phyloP scores from a whole-genome alignment of 148 eudicot species.

The Nyssa sinensis region DNA sequence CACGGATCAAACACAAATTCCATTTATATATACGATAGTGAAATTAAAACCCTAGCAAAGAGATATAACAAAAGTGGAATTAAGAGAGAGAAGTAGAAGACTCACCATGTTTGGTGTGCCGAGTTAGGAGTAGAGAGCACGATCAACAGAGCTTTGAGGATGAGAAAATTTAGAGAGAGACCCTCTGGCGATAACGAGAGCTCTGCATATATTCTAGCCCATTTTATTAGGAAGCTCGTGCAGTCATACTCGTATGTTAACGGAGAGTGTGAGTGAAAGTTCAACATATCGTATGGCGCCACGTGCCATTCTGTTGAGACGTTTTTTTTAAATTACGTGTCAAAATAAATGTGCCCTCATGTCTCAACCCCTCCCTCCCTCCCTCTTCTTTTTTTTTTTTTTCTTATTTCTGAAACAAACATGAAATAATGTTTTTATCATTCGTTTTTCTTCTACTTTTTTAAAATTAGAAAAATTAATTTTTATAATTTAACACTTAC shows the following conservation, averaged over 20 bases:
- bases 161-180: constrained; percentile 2
- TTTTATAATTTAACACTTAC: no score
- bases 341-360: no score
- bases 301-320: no score
- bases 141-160: background rate
- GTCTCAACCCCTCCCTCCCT: no score
- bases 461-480: no score
- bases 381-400: no score
- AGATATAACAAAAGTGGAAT: no score
- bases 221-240: constrained; percentile 7
- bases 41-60: background rate
- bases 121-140: background rate
- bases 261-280: background rate
- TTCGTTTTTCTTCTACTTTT: no score
- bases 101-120: constrained; percentile 14
- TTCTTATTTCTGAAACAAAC: no score
- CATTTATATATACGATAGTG: background rate
- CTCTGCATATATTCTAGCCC: background rate
- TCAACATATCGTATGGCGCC: background rate
- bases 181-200: background rate
- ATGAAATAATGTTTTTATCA: no score
- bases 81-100: background rate
- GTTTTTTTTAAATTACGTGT: no score
- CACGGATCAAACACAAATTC: constrained; percentile 6
- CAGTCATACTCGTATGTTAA: background rate